A percentile compares a stretch with the other conserved stretches of the same genome.
Conservation (phyloP, 2,329 filamentous ascomycete species). For the Alternaria sp. region DNA sequence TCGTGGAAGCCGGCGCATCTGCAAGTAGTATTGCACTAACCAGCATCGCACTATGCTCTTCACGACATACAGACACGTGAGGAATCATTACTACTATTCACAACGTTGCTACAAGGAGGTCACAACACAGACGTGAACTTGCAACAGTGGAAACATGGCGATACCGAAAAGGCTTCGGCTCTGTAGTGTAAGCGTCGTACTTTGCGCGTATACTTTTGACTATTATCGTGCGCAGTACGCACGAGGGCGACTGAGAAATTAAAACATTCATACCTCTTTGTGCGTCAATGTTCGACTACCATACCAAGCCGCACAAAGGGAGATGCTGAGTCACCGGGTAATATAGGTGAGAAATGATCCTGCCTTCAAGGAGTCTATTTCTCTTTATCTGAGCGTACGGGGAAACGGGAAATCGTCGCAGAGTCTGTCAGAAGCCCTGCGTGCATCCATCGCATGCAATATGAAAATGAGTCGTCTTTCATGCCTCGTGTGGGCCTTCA, state of each 20-base stretch:
- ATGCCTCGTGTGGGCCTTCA: slow-evolving; percentile 1
- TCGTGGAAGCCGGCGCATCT: not conserved
- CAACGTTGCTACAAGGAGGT: not conserved
- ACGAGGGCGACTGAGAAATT: not conserved
- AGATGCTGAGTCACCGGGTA: not conserved
- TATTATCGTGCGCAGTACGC: not conserved
- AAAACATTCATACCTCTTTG: no score
- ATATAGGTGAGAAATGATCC: not conserved
- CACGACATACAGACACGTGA: not conserved
- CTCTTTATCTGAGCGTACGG: not conserved
- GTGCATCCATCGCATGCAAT: not conserved
- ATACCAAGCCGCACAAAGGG: not conserved
- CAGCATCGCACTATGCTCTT: not conserved
- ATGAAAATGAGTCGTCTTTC: slow-evolving; percentile 5
- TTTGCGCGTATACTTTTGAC: not conserved
- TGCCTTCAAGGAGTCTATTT: not conserved
- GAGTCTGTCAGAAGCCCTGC: not conserved
- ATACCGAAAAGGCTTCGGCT: not conserved
- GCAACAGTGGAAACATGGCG: not conserved
- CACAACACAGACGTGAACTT: not conserved
- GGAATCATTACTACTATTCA: not conserved
- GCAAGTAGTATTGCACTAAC: not conserved
- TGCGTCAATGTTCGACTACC: not conserved
- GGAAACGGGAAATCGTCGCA: not conserved
- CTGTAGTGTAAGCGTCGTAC: not conserved